Base-by-base conservation (phyloP, 1,139 yeast genomes). In the Martiniozyma asiatica region DNA sequence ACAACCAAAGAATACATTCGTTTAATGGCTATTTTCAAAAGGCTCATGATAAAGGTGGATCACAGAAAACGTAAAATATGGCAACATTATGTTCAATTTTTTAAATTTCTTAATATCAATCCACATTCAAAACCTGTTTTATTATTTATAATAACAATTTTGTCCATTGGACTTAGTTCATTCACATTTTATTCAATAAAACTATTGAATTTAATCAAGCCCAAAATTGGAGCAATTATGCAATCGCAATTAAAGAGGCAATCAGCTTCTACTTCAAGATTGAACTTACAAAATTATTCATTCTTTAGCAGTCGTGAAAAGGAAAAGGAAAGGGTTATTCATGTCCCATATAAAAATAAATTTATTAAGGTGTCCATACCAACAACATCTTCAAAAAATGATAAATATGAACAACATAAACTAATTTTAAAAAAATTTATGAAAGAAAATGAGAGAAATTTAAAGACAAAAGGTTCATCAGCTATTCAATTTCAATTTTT, bases 361-460 rank as follows among this genome's bases (percentile, higher is more conserved):
- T 61, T 59, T 33, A 50, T 66, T 14, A 54, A 71, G 25, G 68
- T 77, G 22, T 63, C 64, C 21, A 65, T 78, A 11, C 67, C 73
- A n/a, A 70, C 71, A 23, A 35, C 40, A 10, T 10, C 18, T 12
- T 71, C 79, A 4, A 66, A 68, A 41, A 49, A 58, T 38, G 79
- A 71, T 44, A 65, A 60, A 35, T 75, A 73, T 47, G 85, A 81
- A 33, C 78, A 79, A 5, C 85, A 78, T 50, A 67, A 73, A 47
- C 63, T 76, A 35, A 51, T 70, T 27, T 76, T 77, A 47, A 66
- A 74, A 42, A 66, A 65, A 41, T 68, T 67, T 34, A 47, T 56
- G 30, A 54, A 61, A 29, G 63, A 61, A 33, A 63, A 61, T 43
- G 48, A 37, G 42, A 28, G 26, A 21, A 9, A 33, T 9, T 16